Percentiles rank a stretch among this genome's conserved stretches.
phyloP scores from a whole-genome alignment of 345 rosid genomes.

The Eucalyptus albens region DNA sequence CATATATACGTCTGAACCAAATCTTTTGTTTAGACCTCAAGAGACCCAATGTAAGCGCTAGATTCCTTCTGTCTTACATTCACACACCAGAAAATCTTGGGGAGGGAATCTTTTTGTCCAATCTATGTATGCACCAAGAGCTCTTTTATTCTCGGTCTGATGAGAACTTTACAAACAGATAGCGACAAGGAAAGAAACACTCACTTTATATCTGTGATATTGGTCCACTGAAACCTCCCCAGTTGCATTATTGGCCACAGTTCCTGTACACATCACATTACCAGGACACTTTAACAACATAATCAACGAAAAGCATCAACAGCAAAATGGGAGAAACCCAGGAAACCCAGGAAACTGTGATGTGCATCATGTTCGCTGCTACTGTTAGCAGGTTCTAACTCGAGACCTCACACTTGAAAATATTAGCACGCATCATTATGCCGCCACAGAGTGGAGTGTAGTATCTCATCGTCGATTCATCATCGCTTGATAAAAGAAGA shows the following conservation, averaged over 20 bases:
- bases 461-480: background rate
- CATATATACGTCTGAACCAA: background rate
- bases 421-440: background rate
- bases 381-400: background rate
- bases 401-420: background rate
- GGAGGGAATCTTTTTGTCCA: background rate
- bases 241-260: constrained; percentile 57
- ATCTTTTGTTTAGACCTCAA: background rate
- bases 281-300: background rate
- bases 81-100: background rate
- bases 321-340: background rate
- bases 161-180: background rate
- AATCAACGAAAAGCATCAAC: background rate
- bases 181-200: background rate
- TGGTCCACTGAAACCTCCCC: constrained; percentile 82
- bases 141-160: background rate
- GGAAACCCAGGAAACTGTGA: constrained; percentile 16
- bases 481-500: background rate
- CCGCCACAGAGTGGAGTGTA: background rate
- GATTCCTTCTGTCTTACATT: background rate
- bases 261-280: constrained; percentile 24
- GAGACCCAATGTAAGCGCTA: background rate
- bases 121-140: background rate
- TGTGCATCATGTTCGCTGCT: background rate
- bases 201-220: constrained; percentile 82